These are phyloP conservation scores for Hypsizygus marmoreus DNA, from an alignment of 768 basidiomycete genomes.

Conservation along the genomic window DNA sequence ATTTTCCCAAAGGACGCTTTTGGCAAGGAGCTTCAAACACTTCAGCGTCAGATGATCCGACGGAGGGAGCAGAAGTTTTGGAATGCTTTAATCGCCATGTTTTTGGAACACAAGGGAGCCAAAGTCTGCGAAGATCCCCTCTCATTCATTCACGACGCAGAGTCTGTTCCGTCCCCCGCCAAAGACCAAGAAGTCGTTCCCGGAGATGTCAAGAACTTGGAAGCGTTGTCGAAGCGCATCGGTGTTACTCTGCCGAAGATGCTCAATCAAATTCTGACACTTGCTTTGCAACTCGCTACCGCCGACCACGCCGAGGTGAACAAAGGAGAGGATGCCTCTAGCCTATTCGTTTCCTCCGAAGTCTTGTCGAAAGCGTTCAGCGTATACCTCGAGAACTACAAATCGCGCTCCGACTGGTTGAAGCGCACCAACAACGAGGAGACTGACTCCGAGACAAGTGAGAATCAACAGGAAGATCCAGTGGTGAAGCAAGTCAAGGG, in stretches of 20 bases:
- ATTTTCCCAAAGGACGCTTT: too few relatives aligned
- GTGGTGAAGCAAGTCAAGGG: conserved; percentile 3
- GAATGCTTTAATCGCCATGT: neutral
- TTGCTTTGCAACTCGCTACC: neutral
- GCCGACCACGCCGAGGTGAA: conserved; percentile 1
- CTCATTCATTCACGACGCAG: neutral
- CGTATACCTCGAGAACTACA: too few relatives aligned
- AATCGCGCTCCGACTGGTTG: too few relatives aligned
- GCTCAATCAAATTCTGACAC: neutral
- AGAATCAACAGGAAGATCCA: conserved; percentile 10
- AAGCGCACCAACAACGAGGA: too few relatives aligned
- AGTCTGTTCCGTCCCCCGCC: neutral
- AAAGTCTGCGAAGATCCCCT: neutral
- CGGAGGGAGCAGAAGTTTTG: neutral
- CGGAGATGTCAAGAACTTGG: neutral
- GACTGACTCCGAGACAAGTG: neutral
- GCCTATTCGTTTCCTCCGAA: too few relatives aligned
- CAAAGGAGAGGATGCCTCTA: too few relatives aligned
- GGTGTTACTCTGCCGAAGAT: neutral
- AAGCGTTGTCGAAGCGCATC: neutral
- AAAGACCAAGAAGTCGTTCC: neutral
- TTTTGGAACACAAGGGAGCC: neutral
- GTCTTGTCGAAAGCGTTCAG: too few relatives aligned
- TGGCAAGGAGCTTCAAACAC: neutral
- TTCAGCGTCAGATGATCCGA: too few relatives aligned